A percentile compares a stretch with the other conserved stretches of the same genome.
Evolutionary conservation across 805 yeast species (phyloP).

Genomic region (Wickerhamomyces kurtzmanii): DNA sequence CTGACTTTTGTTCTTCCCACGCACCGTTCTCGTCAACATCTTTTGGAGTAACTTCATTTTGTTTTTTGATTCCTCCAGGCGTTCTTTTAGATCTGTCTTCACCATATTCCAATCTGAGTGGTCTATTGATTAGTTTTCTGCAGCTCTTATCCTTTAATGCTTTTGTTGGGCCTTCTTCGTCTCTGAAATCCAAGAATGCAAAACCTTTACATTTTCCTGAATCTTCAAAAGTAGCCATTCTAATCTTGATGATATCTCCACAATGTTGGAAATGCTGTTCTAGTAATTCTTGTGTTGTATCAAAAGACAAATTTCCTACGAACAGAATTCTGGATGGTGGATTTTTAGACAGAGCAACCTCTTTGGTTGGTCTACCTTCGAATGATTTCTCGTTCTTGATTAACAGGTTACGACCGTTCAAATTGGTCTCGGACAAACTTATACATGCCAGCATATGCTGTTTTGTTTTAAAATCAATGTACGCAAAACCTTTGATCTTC

Average conservation of each 20-base stretch:
- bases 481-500: constrained; percentile 79
- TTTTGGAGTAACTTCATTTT: constrained; percentile 16
- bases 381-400: constrained; percentile 75
- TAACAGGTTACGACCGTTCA: constrained; percentile 79
- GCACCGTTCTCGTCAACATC: constrained; percentile 3
- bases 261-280: constrained; percentile 83
- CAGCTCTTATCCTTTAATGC: constrained; percentile 71
- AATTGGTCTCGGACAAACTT: constrained; percentile 54
- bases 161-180: constrained; percentile 70
- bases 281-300: constrained; percentile 72
- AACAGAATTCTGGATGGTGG: constrained; percentile 86
- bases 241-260: constrained; percentile 73
- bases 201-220: constrained; percentile 95
- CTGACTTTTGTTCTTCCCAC: constrained; percentile 2
- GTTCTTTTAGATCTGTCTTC: constrained; percentile 81
- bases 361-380: constrained; percentile 78
- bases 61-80: constrained; percentile 14
- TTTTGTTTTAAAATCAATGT: constrained; percentile 64
- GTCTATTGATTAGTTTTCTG: constrained; percentile 60
- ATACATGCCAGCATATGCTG: constrained; percentile 56
- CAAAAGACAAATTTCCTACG: constrained; percentile 90
- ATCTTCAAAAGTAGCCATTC: constrained; percentile 99
- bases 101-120: constrained; percentile 82
- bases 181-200: constrained; percentile 81
- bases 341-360: constrained; percentile 47